Conservation (phyloP, 345 rosid species). For the Gossypium stocksii region DNA sequence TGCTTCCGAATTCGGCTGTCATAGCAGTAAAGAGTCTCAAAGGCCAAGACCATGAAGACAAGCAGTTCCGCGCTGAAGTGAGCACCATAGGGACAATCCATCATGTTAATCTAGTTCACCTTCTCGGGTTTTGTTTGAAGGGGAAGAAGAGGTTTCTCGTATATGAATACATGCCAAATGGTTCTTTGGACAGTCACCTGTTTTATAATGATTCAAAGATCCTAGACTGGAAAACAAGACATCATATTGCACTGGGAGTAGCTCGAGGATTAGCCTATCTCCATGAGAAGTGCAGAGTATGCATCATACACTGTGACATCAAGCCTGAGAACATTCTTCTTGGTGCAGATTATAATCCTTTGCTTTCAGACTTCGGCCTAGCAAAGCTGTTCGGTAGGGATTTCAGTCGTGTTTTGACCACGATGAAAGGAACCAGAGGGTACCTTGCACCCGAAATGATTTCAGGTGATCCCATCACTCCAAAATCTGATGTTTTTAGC, state of each 20-base stretch:
- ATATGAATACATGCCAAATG: slow-evolving; percentile 17
- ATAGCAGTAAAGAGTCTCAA: slow-evolving; percentile 60
- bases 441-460: slow-evolving; percentile 15
- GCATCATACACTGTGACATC: slow-evolving; percentile 54
- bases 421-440: slow-evolving; percentile 14
- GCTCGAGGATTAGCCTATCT: slow-evolving; percentile 66
- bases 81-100: slow-evolving; percentile 11
- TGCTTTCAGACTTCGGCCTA: slow-evolving; percentile 53
- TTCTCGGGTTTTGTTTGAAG: background rate
- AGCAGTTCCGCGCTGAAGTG: slow-evolving; percentile 20
- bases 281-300: slow-evolving; percentile 52
- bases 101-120: slow-evolving; percentile 13
- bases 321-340: slow-evolving; percentile 57
- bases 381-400: slow-evolving; percentile 42
- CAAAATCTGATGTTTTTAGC: slow-evolving; percentile 16
- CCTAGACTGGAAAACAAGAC: slow-evolving; percentile 49
- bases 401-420: slow-evolving; percentile 9
- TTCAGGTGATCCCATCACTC: slow-evolving; percentile 15
- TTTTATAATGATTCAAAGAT: slow-evolving; percentile 30
- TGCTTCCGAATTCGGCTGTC: slow-evolving; percentile 34
- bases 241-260: slow-evolving; percentile 48
- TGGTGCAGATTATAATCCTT: slow-evolving; percentile 41
- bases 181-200: slow-evolving; percentile 52
- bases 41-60: slow-evolving; percentile 53
- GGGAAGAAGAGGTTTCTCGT: slow-evolving; percentile 5